Evolutionary conservation across 2,329 filamentous ascomycete genomes (phyloP).

Genomic region (Talaromyces marneffei): DNA sequence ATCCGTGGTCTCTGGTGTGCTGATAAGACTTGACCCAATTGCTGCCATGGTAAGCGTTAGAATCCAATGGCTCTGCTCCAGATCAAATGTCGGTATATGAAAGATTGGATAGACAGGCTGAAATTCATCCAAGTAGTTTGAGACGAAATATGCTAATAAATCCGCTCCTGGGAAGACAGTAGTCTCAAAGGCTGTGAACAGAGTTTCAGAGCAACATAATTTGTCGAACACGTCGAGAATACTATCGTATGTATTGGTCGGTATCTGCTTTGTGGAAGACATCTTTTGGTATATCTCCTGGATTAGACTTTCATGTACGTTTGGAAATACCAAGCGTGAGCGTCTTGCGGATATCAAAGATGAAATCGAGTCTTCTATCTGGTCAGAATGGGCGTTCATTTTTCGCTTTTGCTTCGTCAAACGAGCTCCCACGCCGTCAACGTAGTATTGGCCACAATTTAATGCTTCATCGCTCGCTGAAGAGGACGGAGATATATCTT

Average conservation of each 20-base stretch:
- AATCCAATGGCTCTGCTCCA: constrained; percentile 36
- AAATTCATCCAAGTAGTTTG: constrained; percentile 36
- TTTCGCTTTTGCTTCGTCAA: constrained; percentile 25
- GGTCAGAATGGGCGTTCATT: constrained; percentile 16
- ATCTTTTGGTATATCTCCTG: constrained; percentile 18
- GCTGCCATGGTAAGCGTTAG: constrained; percentile 36
- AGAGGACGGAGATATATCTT: constrained; percentile 21
- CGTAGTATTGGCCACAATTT: constrained; percentile 24
- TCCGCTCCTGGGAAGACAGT: constrained; percentile 25
- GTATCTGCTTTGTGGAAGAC: constrained; percentile 17
- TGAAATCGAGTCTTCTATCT: constrained; percentile 7
- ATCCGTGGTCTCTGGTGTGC: constrained; percentile 23
- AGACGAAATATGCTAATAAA: constrained; percentile 27
- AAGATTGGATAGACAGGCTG: constrained; percentile 38
- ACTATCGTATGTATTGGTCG: constrained; percentile 23
- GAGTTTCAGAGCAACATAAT: constrained; percentile 27
- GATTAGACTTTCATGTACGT: constrained; percentile 18
- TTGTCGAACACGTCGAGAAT: constrained; percentile 27
- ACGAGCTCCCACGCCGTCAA: constrained; percentile 24
- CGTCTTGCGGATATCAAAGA: constrained; percentile 1
- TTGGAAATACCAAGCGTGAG: constrained; percentile 17
- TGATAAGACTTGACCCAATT: constrained; percentile 36
- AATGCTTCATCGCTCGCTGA: constrained; percentile 20
- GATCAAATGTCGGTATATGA: constrained; percentile 34
- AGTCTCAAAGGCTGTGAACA: constrained; percentile 29